phyloP scores from a whole-genome alignment of 2,329 filamentous ascomycete genomes.

The Fusarium pseudograminearum region DNA sequence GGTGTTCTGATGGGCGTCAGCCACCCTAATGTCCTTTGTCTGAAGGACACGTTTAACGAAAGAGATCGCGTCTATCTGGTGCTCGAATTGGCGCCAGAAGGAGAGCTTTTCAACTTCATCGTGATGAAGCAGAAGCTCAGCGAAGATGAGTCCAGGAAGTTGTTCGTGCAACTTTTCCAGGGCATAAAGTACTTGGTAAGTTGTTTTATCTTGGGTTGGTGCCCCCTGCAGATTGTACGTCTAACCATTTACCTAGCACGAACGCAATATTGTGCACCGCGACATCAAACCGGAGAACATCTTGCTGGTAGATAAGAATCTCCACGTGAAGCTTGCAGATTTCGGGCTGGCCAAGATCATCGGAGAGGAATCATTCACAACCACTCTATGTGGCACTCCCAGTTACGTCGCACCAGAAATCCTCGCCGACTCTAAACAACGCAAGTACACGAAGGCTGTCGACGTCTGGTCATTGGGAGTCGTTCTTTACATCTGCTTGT shows the following conservation, averaged over 20 bases:
- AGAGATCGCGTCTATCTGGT: slow-evolving; percentile 90
- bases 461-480: slow-evolving; percentile 99
- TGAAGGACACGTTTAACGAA: slow-evolving; percentile 97
- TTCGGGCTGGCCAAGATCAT: slow-evolving; percentile 99
- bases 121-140: slow-evolving; percentile 89
- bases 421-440: slow-evolving; percentile 80
- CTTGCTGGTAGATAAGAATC: slow-evolving; percentile 83
- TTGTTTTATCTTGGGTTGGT: slow-evolving; percentile 14
- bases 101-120: slow-evolving; percentile 96
- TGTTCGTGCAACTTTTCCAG: slow-evolving; percentile 92
- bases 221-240: neutral
- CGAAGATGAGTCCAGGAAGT: slow-evolving; percentile 84
- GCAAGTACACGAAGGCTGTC: slow-evolving; percentile 93
- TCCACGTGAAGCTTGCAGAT: slow-evolving; percentile 92
- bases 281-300: slow-evolving; percentile 99
- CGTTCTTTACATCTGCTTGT: slow-evolving; percentile 95
- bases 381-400: slow-evolving; percentile 95
- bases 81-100: slow-evolving; percentile 89
- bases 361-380: slow-evolving; percentile 97
- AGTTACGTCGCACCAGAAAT: slow-evolving; percentile 98
- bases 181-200: slow-evolving; percentile 94
- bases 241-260: slow-evolving; percentile 72
- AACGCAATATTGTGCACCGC: slow-evolving; percentile 95
- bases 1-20: slow-evolving; percentile 97
- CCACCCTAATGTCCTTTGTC: slow-evolving; percentile 90